Percentiles rank a stretch among this genome's conserved stretches.
Evolutionary conservation across 2,329 filamentous ascomycete genomes (phyloP).

Genomic region (Ophiosphaerella korrae): DNA sequence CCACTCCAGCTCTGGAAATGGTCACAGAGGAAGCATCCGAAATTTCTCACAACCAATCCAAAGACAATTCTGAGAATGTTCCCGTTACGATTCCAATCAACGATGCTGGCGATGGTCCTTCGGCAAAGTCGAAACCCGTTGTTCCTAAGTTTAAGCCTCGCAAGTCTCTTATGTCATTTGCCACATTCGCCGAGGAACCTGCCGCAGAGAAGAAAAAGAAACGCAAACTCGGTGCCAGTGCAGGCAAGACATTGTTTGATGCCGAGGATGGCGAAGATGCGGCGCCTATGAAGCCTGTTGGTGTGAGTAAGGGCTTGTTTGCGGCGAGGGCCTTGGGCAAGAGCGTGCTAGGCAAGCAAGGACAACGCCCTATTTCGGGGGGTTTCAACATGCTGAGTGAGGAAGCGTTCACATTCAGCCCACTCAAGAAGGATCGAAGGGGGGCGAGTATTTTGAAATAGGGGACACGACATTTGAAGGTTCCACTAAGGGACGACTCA

Average conservation of each 20-base stretch:
- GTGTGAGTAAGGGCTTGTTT: constrained; percentile 43
- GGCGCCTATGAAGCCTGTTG: constrained; percentile 38
- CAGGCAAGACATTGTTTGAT: constrained; percentile 71
- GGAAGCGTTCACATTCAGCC: constrained; percentile 47
- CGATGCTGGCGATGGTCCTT: constrained; percentile 32
- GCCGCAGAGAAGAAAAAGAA: constrained; percentile 59
- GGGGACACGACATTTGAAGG: not conserved
- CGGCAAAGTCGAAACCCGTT: constrained; percentile 39
- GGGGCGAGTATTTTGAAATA: constrained; percentile 34
- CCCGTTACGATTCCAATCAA: constrained; percentile 42
- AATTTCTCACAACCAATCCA: constrained; percentile 31
- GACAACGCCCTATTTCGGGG: constrained; percentile 36
- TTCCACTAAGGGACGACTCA: not conserved
- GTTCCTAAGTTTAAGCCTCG: constrained; percentile 48
- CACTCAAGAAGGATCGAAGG: constrained; percentile 49
- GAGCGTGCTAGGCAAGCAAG: constrained; percentile 36
- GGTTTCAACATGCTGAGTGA: constrained; percentile 45
- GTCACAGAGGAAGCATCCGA: constrained; percentile 51
- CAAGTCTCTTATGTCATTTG: constrained; percentile 56
- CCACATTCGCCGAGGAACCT: constrained; percentile 46
- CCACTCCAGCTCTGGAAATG: constrained; percentile 48
- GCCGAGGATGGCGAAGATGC: constrained; percentile 39
- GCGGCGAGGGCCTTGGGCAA: constrained; percentile 45
- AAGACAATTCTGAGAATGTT: constrained; percentile 48
- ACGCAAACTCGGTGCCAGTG: constrained; percentile 68